Percentiles rank a stretch among this genome's conserved stretches.
phyloP scores from a whole-genome alignment of 2,329 filamentous ascomycete genomes.

The Colletotrichum navitas region DNA sequence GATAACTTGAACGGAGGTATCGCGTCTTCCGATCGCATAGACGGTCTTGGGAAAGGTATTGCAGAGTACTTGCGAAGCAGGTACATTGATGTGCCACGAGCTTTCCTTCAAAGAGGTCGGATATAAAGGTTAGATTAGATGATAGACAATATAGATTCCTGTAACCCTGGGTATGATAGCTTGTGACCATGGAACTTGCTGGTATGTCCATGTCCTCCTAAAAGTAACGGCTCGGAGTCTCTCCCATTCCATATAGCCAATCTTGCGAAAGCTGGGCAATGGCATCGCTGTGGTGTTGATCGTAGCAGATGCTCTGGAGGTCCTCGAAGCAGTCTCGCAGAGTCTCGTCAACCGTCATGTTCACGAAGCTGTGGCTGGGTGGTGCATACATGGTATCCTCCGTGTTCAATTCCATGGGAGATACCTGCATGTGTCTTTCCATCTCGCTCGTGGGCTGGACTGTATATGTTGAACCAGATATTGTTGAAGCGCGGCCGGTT shows the following conservation, averaged over 20 bases:
- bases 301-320: constrained; percentile 44
- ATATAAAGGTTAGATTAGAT: neutral
- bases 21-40: constrained; percentile 43
- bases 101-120: constrained; percentile 51
- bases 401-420: constrained; percentile 5
- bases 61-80: constrained; percentile 53
- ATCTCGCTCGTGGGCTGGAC: neutral
- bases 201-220: neutral
- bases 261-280: constrained; percentile 45
- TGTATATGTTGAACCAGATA: neutral
- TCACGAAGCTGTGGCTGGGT: constrained; percentile 28
- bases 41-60: constrained; percentile 54
- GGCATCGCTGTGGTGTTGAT: constrained; percentile 45
- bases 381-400: constrained; percentile 17
- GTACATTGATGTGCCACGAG: constrained; percentile 51
- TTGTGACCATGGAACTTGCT: constrained; percentile 38
- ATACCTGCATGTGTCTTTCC: neutral
- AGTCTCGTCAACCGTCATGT: constrained; percentile 54
- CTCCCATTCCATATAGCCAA: constrained; percentile 43
- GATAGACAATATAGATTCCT: constrained; percentile 18
- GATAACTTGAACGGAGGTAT: constrained; percentile 41
- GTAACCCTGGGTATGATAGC: too few relatives aligned
- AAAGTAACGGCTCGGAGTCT: constrained; percentile 24
- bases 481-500: constrained; percentile 24
- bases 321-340: constrained; percentile 55